Base-by-base conservation (phyloP, 768 basidiomycete species). In the Lentinula sp. region DNA sequence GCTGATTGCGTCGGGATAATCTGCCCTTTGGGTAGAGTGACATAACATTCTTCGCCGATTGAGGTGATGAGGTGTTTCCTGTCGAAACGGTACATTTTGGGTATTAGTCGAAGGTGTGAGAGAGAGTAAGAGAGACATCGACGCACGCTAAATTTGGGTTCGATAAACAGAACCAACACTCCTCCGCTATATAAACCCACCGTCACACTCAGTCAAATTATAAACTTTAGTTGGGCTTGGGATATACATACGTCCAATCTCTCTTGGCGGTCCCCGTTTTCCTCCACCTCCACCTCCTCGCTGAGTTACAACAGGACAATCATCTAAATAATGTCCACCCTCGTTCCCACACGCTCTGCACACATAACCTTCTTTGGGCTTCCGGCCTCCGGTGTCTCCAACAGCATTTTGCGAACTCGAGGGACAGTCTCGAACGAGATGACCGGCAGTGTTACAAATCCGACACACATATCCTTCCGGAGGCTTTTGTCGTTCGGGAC, bases 131-230 rank as follows among this genome's bases (percentile, higher is more conserved):
- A 42, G 18, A 37, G 39, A 32, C 1, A 59, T 10, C 1, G 23
- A 54, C 89, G 64, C 69, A 93, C 87, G 92, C 88, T 42, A 98
- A 79, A 66, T 85, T 87, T 0, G 96, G 95, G 70, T 98, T 98
- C 45, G 93, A 95, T 57, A 99, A 73, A 72, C 97, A 99, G 77
- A 99, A 98, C 96, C 96, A 98, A 73, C 96, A 98, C 71, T 95
- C 91, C 60, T 91, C 91, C 65, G 93, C 92, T 93, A 64, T 32
- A 61, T 60, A 35, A 51, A 43, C 59, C 23, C 45, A 35, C 23
- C 53, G n/a, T 10, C 9, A 53, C 28, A 39, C 0, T 42, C 28
- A 56, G 20, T 28, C 28, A 48, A n/a, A 35, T 16, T 48, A 57
- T 42, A 41, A n/a, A 49, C 51, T 41, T 41, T 12, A 28, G 35